These are phyloP conservation scores for Ashbya aceris DNA, from an alignment of 1,139 yeast genomes.

Conservation along the genomic window DNA sequence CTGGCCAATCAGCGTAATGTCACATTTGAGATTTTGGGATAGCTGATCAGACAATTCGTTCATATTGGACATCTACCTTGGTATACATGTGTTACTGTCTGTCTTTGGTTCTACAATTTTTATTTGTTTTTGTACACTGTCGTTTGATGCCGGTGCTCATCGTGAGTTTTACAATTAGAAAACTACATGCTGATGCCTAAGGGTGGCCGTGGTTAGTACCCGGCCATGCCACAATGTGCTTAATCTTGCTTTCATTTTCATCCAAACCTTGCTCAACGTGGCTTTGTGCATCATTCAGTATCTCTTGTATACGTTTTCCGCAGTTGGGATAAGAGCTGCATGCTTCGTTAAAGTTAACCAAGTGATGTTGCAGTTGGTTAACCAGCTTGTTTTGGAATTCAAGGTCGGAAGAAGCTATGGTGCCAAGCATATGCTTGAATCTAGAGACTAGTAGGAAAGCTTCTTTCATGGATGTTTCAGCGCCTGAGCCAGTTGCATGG, in stretches of 20 bases:
- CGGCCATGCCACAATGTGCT: constrained; percentile 51
- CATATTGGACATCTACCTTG: neutral
- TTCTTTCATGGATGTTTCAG: constrained; percentile 13
- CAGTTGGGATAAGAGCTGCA: constrained; percentile 8
- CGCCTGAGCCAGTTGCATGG: constrained; percentile 3
- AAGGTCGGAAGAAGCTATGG: constrained; percentile 46
- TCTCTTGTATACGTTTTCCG: constrained; percentile 21
- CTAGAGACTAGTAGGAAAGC: constrained; percentile 29
- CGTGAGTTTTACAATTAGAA: neutral
- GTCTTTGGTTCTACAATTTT: neutral
- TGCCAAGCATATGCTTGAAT: constrained; percentile 36
- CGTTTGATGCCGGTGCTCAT: constrained; percentile 3
- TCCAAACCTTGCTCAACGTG: constrained; percentile 10
- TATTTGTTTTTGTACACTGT: constrained; percentile 2
- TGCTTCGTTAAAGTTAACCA: constrained; percentile 30
- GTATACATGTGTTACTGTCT: neutral
- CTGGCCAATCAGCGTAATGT: constrained; percentile 4
- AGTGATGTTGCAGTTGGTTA: constrained; percentile 37
- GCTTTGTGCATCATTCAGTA: constrained; percentile 11
- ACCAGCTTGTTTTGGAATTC: constrained; percentile 44
- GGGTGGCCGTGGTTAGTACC: constrained; percentile 63
- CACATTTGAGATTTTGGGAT: constrained; percentile 4
- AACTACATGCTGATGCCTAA: constrained; percentile 3
- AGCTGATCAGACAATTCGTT: constrained; percentile 4
- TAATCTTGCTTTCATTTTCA: constrained; percentile 6